These are phyloP conservation scores for Suaeda aralocaspica DNA, from an alignment of 148 eudicot genomes.

Conservation along the genomic window DNA sequence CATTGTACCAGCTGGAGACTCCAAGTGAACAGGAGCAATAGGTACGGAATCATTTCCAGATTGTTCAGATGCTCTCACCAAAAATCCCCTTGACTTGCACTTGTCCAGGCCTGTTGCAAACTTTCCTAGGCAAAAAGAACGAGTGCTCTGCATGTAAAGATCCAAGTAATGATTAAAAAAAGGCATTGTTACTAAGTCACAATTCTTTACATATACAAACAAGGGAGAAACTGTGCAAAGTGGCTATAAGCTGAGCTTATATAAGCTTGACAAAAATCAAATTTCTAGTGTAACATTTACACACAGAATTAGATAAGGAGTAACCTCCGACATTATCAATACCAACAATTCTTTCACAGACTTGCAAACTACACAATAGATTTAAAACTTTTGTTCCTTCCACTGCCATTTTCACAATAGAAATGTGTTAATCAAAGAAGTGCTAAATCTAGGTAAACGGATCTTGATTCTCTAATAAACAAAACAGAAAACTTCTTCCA, in stretches of 20 bases:
- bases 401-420: too few species aligned
- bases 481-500: too few species aligned
- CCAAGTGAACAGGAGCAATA: constrained; percentile 72
- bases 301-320: not conserved
- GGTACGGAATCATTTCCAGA: constrained; percentile 50
- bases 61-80: constrained; percentile 54
- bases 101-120: constrained; percentile 40
- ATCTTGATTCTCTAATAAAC: too few species aligned
- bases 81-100: constrained; percentile 45
- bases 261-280: not conserved
- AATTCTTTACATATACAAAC: not conserved
- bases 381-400: too few species aligned
- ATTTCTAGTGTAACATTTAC: not conserved
- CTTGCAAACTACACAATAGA: too few species aligned
- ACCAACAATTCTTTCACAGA: not conserved
- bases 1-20: constrained; percentile 80
- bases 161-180: not conserved
- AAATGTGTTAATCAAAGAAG: too few species aligned
- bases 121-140: constrained; percentile 45
- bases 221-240: too few species aligned
- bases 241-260: not conserved
- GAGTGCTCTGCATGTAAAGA: constrained; percentile 35
- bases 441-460: too few species aligned
- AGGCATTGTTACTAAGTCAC: not conserved
- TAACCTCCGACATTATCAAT: not conserved